Evolutionary conservation across 805 yeast genomes (phyloP).

Genomic region (Lipomyces mesembrius): DNA sequence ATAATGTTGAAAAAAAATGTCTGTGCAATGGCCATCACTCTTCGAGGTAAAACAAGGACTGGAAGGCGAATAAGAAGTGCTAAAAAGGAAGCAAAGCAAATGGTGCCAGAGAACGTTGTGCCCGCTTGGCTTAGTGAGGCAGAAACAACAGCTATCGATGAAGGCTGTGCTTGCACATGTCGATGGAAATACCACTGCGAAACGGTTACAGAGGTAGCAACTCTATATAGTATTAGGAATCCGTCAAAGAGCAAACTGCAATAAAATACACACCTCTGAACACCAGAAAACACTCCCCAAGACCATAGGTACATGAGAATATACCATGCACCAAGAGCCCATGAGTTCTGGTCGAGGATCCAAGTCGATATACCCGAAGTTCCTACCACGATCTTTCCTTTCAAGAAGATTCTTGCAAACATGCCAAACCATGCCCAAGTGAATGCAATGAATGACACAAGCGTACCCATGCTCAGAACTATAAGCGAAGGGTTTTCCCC

Average conservation of each 20-base stretch:
- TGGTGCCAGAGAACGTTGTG: conserved; percentile 47
- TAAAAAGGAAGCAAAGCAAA: conserved; percentile 45
- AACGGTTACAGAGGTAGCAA: conserved; percentile 46
- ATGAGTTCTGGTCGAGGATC: conserved; percentile 43
- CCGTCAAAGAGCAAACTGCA: background rate
- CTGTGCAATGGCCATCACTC: conserved; percentile 40
- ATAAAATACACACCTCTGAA: conserved; percentile 40
- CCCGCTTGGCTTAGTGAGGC: conserved; percentile 42
- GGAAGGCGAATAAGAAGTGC: conserved; percentile 46
- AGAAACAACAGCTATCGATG: conserved; percentile 35
- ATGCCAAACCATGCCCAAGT: conserved; percentile 47
- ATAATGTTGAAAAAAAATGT: conserved; percentile 39
- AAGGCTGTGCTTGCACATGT: conserved; percentile 37
- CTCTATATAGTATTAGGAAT: conserved; percentile 34
- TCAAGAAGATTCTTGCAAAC: conserved; percentile 44
- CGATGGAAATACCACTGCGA: conserved; percentile 49
- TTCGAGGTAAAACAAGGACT: conserved; percentile 46
- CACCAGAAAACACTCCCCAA: conserved; percentile 48
- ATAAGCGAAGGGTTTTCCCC: conserved; percentile 44
- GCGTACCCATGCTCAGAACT: conserved; percentile 42
- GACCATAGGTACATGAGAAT: conserved; percentile 50
- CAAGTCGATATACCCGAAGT: conserved; percentile 28
- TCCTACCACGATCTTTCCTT: conserved; percentile 32
- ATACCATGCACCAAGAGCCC: conserved; percentile 45
- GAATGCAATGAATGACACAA: conserved; percentile 42